Base-by-base conservation (phyloP, 176 grass and related monocot genomes). In the Cymbopogon citratus region DNA sequence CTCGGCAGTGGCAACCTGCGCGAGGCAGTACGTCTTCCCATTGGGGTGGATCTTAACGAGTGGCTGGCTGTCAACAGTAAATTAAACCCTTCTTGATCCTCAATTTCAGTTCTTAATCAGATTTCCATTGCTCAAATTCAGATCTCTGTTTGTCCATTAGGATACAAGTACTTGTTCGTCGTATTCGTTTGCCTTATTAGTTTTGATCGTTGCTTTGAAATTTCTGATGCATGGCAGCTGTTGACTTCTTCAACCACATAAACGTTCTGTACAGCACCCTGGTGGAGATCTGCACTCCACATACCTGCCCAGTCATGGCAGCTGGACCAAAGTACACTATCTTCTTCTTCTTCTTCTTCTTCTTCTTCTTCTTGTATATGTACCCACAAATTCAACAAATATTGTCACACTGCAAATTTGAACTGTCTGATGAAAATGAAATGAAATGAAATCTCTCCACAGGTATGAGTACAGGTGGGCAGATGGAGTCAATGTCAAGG, bases 401-500 rank as follows among this genome's bases (percentile, higher is more conserved):
- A 21, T n/a, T 57, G 52, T 57, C 21, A 23, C 52, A 57, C 21
- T 57, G 52, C 8, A 57, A 9, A n/a, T n/a, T 56, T 56, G 9
- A 57, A 23, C 21, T n/a, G 21, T 57, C 19, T 56, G 51, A 56
- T 56, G 4, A 21, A 54, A 13, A 56, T 23, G 52, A 13, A 41
- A 43, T 43, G 38, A 38, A 7, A 45, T 54, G 3, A 45, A 45
- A 67, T 80, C 25, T 66, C 3, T 33, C 41, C 12, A 80, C 78
- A 95, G 96, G 87, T 99, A 91, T 7, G 96, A 95, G 82, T 95
- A 99, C 61, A 91, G 91, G 77, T 95, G 96, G 96, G 96, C 91
- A 28, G 96, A 99, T 85, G 96, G 92, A 75, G 80, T 91, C 52
- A 91, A 88, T 66, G 77, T 99, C 36, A 99, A 91, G 85, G 91